These are phyloP conservation scores for Epithemia pelagica DNA, from an alignment of 108 stramenopile species.

Conservation along the genomic window DNA sequence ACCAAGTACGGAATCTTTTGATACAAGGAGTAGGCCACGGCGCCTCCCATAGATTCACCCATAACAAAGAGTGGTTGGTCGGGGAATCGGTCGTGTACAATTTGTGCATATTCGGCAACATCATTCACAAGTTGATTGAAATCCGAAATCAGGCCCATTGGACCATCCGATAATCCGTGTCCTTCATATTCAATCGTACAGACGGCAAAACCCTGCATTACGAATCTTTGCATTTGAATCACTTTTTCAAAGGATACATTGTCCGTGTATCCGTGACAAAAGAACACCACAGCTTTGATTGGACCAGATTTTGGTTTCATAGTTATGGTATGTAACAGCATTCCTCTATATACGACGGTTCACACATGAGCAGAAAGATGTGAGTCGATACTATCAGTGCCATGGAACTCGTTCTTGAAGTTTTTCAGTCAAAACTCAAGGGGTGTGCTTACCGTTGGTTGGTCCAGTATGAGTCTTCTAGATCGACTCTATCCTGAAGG, in stretches of 20 bases:
- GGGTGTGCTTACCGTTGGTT: conserved; percentile 41
- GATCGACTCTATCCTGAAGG: conserved; percentile 23
- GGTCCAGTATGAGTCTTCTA: conserved; percentile 40
- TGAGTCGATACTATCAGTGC: no score
- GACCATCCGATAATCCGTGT: conserved; percentile 55
- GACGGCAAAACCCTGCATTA: conserved; percentile 44
- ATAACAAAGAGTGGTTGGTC: conserved; percentile 41
- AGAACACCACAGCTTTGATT: conserved; percentile 48
- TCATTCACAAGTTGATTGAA: conserved; percentile 41
- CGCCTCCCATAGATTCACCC: conserved; percentile 74
- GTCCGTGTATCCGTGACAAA: conserved; percentile 66
- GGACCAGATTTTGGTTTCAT: conserved; percentile 41
- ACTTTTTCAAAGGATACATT: conserved; percentile 46
- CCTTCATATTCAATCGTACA: conserved; percentile 68
- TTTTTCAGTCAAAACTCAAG: no score
- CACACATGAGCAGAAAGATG: no score
- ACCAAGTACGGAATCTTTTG: conserved; percentile 21
- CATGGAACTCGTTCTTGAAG: no score
- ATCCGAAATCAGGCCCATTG: conserved; percentile 32
- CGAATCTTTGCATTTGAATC: conserved; percentile 35
- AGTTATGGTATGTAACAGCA: conserved; percentile 39
- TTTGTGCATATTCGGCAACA: conserved; percentile 38
- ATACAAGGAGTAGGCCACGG: conserved; percentile 44
- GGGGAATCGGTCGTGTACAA: conserved; percentile 27
- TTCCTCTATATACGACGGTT: conserved; percentile 32